These are phyloP conservation scores for Gyrodon lividus DNA, from an alignment of 768 basidiomycete genomes.

Conservation along the genomic window DNA sequence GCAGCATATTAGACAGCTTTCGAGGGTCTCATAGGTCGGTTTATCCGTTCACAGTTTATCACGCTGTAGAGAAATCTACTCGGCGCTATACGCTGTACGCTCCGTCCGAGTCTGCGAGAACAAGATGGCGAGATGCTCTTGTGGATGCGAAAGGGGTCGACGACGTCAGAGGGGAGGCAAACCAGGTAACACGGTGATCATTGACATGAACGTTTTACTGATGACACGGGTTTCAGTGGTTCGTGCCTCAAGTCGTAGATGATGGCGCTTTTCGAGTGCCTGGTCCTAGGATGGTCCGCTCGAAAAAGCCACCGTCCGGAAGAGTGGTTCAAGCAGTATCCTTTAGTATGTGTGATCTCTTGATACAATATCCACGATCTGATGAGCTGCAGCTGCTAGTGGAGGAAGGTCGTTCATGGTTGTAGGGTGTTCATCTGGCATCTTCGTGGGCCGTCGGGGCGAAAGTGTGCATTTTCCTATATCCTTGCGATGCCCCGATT, in stretches of 20 bases:
- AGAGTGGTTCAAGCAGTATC: constrained; percentile 57
- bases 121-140: constrained; percentile 62
- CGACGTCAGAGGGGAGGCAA: constrained; percentile 64
- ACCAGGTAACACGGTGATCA: constrained; percentile 49
- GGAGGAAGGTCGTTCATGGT: constrained; percentile 58
- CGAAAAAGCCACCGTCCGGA: constrained; percentile 48
- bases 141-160: constrained; percentile 63
- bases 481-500: neutral
- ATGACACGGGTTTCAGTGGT: constrained; percentile 49
- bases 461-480: constrained; percentile 42
- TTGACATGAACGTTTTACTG: constrained; percentile 4
- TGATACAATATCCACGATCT: neutral
- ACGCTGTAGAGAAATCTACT: constrained; percentile 52
- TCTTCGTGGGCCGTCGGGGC: constrained; percentile 61
- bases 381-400: constrained; percentile 37
- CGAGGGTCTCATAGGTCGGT: constrained; percentile 52
- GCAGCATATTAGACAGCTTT: constrained; percentile 53
- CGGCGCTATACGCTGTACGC: constrained; percentile 77
- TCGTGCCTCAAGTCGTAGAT: constrained; percentile 55
- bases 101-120: constrained; percentile 51
- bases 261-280: constrained; percentile 61
- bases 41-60: constrained; percentile 78
- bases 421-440: constrained; percentile 63
- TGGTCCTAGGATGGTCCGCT: constrained; percentile 32
- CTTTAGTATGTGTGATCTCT: constrained; percentile 49